These are phyloP conservation scores for Fagopyrum tataricum DNA, from an alignment of 148 eudicot genomes.

Conservation along the genomic window DNA sequence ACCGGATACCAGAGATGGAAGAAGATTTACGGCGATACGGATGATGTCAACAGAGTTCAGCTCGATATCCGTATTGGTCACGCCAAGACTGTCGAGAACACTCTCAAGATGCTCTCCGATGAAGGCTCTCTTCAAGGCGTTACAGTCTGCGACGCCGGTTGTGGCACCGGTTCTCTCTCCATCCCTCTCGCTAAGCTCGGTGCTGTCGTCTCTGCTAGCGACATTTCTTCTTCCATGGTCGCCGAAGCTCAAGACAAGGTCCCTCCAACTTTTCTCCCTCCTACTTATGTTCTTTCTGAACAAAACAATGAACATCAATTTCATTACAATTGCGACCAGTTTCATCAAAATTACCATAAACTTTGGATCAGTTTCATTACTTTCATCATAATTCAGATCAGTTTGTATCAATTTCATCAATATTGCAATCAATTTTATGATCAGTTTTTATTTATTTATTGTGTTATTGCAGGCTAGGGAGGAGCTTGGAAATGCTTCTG, in stretches of 20 bases:
- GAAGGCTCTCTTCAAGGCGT: conserved; percentile 60
- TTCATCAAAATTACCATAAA: neutral
- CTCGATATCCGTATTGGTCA: conserved; percentile 79
- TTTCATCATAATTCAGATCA: neutral
- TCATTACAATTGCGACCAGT: neutral
- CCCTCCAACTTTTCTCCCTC: neutral
- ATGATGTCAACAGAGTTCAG: conserved; percentile 84
- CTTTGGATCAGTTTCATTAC: too few species aligned
- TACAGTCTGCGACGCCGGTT: conserved; percentile 89
- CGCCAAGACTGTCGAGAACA: conserved; percentile 86
- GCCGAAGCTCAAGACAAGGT: conserved; percentile 82
- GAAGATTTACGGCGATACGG: conserved; percentile 87
- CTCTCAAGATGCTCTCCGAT: conserved; percentile 59
- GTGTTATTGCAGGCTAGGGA: conserved; percentile 42
- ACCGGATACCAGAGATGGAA: conserved; percentile 89
- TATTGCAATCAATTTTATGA: too few species aligned
- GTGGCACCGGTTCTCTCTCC: conserved; percentile 84
- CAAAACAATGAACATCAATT: neutral
- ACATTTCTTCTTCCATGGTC: conserved; percentile 97
- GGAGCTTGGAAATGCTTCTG: conserved; percentile 37
- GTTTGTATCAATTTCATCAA: neutral
- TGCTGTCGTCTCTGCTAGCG: conserved; percentile 73
- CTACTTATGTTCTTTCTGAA: neutral
- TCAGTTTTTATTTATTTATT: neutral
- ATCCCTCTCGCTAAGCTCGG: conserved; percentile 83